Percentiles rank a stretch among this genome's conserved stretches.
Evolutionary conservation across 208 protist species (phyloP).

Genomic region (Wallacemonas collosoma): DNA sequence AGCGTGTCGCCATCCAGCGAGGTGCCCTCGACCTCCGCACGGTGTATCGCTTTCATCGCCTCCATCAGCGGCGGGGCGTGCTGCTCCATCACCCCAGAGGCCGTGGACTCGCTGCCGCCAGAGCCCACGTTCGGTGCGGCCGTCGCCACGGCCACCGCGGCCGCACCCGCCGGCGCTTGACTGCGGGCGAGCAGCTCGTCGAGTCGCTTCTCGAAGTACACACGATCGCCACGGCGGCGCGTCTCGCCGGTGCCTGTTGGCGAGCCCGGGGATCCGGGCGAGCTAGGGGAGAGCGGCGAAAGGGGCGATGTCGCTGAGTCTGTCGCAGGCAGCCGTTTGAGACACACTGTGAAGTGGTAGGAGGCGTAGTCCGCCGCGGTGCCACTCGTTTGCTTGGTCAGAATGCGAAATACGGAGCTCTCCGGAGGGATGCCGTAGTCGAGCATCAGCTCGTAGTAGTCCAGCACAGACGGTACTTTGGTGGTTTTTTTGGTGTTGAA

Average conservation of each 20-base stretch:
- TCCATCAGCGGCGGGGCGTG: slow-evolving; percentile 48
- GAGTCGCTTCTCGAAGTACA: slow-evolving; percentile 75
- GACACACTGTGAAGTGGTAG: slow-evolving; percentile 66
- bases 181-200: slow-evolving; percentile 47
- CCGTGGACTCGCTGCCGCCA: slow-evolving; percentile 12
- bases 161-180: slow-evolving; percentile 16
- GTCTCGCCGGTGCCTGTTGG: slow-evolving; percentile 24
- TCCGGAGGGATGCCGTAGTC: slow-evolving; percentile 85
- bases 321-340: slow-evolving; percentile 23
- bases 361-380: slow-evolving; percentile 51
- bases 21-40: slow-evolving; percentile 84
- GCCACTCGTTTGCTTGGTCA: slow-evolving; percentile 75
- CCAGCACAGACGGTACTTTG: slow-evolving; percentile 48
- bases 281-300: slow-evolving; percentile 20
- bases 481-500: slow-evolving; percentile 63
- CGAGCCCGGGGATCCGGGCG: slow-evolving; percentile 21
- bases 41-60: slow-evolving; percentile 76
- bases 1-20: slow-evolving; percentile 66
- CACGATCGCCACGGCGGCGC: slow-evolving; percentile 59
- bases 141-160: background rate
- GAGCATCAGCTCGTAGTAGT: slow-evolving; percentile 89
- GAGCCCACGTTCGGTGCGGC: slow-evolving; percentile 1
- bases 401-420: slow-evolving; percentile 72
- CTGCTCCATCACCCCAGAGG: slow-evolving; percentile 20
- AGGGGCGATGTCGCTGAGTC: slow-evolving; percentile 20